Evolutionary conservation across 1,284 basidiomycete species (phyloP), one percentile per base, ranked within the genome.

Genomic region (Schizophyllum amplum): DNA sequence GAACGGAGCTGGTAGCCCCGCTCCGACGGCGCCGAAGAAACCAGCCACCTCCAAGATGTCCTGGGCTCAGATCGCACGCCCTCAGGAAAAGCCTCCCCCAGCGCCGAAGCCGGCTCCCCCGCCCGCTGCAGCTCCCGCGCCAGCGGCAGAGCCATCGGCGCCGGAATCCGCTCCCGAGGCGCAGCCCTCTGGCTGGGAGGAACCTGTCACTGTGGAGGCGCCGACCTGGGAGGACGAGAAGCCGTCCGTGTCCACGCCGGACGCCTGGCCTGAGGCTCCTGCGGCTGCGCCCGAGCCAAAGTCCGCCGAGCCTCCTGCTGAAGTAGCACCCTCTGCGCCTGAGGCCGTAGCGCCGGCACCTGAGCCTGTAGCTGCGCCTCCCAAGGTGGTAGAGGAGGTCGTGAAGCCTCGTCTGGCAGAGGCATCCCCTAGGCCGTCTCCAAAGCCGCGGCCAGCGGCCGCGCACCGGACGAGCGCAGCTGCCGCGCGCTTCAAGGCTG

Each of bases 21-120:
- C 64, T 46, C 51, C n/a, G n/a, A n/a, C 72, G 71, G 59, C 66
- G 62, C 68, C 73, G n/a, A 88, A 83, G 71, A 75, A 77, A 5
- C 85, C 86, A 52, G 81, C 82, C 27, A 84, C 82, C 11, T 81
- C 85, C 11, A 88, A 89, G 72, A 69, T 87, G 57, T 89, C 89
- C 47, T 90, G 88, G 87, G 88, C 88, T 22, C 85, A 91, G 65
- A 78, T 91, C 67, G 87, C 88, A 62, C 76, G 83, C 50, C 75
- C 78, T 5, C 77, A 82, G 59, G 82, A 84, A 63, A 84, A 84
- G 66, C 75, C 79, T 4, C 64, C 74, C 22, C 71, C 75, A 48
- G 65, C 67, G 52, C 60, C n/a, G 4, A 53, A 47, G 13, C 26
- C 59, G 24, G 42, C 72, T 52, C 64, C 72, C 64, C 63, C 68